Conservation (phyloP, 805 yeast species). For the Candida piceae region DNA sequence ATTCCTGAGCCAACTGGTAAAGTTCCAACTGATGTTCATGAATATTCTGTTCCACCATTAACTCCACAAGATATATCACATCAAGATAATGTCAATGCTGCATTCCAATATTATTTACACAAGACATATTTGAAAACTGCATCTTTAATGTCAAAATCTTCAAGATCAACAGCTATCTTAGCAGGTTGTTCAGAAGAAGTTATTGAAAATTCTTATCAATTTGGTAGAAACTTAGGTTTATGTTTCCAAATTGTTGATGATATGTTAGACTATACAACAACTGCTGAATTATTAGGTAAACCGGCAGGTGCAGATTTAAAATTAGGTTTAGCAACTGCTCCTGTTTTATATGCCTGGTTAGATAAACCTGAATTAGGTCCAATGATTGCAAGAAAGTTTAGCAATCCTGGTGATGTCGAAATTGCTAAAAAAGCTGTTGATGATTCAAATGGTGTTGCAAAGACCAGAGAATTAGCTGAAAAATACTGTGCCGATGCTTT, state of each 20-base stretch:
- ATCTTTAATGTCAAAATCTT: conserved; percentile 86
- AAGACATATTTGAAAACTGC: conserved; percentile 96
- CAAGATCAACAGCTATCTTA: conserved; percentile 88
- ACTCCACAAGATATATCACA: conserved; percentile 39
- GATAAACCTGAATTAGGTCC: conserved; percentile 80
- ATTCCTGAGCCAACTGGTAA: conserved; percentile 59
- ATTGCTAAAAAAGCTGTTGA: conserved; percentile 72
- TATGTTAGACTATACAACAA: conserved; percentile 89
- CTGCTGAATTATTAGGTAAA: conserved; percentile 80
- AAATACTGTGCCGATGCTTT: conserved; percentile 75
- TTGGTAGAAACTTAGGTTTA: conserved; percentile 88
- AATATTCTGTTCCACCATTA: conserved; percentile 39
- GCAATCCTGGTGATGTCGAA: conserved; percentile 76
- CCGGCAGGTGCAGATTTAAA: conserved; percentile 95
- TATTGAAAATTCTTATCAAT: conserved; percentile 84
- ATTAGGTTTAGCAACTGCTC: conserved; percentile 95
- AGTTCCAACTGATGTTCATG: conserved; percentile 56
- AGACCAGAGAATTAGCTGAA: conserved; percentile 73
- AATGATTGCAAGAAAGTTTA: conserved; percentile 78
- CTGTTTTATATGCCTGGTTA: conserved; percentile 92
- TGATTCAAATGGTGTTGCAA: conserved; percentile 65
- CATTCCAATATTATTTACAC: conserved; percentile 91
- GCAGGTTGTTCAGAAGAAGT: conserved; percentile 74
- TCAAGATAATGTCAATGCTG: conserved; percentile 67
- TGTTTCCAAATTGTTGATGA: conserved; percentile 97